A percentile compares a stretch with the other conserved stretches of the same genome.
phyloP scores from a whole-genome alignment of 306 rosid genomes.

The Quercus variabilis region DNA sequence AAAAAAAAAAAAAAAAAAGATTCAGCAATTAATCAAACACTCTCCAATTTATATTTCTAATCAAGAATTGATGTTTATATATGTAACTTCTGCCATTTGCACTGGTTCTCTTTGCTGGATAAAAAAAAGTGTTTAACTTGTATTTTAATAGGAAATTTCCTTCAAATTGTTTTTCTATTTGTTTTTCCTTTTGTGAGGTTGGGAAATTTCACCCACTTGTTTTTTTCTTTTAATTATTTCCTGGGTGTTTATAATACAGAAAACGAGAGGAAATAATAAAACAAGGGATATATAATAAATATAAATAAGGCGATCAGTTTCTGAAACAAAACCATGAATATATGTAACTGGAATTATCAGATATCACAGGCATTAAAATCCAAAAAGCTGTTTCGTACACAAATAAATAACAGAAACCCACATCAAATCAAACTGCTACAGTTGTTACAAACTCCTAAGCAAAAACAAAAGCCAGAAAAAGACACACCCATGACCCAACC shows the following conservation, averaged over 20 bases:
- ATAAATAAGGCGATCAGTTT: slow-evolving; percentile 9
- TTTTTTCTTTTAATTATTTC: slow-evolving; percentile 1
- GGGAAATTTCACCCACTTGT: slow-evolving; percentile 29
- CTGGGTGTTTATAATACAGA: neutral
- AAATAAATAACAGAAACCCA: slow-evolving; percentile 24
- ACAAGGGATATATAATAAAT: neutral
- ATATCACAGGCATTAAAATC: slow-evolving; percentile 9
- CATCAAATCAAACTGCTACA: slow-evolving; percentile 23
- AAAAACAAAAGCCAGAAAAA: neutral
- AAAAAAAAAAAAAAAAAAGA: neutral
- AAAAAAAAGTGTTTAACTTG: neutral
- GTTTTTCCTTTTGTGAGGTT: neutral
- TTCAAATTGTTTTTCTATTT: neutral
- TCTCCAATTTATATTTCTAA: neutral
- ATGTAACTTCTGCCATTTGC: neutral
- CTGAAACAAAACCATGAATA: slow-evolving; percentile 7
- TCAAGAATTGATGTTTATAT: neutral
- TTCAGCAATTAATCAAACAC: slow-evolving; percentile 13
- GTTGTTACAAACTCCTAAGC: slow-evolving; percentile 9
- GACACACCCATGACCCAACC: neutral
- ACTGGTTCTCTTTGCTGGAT: neutral
- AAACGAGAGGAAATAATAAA: neutral
- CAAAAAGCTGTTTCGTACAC: slow-evolving; percentile 22
- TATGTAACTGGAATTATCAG: slow-evolving; percentile 10
- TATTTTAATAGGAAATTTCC: slow-evolving; percentile 26